Conservation (phyloP, 345 rosid species). For the Syzygium jambos region DNA sequence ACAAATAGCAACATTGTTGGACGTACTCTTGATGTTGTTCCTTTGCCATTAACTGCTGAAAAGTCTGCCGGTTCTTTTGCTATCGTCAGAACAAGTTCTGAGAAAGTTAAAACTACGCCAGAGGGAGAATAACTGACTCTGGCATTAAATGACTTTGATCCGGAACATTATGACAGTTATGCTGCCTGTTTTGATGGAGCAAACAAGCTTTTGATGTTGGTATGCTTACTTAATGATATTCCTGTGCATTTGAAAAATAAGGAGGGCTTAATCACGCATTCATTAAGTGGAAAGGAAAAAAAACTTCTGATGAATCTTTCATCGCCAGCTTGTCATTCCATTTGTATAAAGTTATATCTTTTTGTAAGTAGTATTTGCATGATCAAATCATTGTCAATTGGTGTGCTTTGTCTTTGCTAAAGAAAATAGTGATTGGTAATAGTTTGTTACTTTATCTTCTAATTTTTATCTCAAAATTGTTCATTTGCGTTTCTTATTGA, state of each 20-base stretch:
- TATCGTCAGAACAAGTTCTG: slow-evolving; percentile 31
- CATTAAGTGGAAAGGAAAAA: too few relatives aligned
- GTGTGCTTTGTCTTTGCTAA: too few relatives aligned
- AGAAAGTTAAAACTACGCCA: slow-evolving; percentile 56
- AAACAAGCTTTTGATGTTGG: slow-evolving; percentile 98
- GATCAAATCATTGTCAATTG: too few relatives aligned
- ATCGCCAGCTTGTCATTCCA: too few relatives aligned
- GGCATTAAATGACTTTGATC: slow-evolving; percentile 86
- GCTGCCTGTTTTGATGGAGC: slow-evolving; percentile 93
- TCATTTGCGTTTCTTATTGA: too few relatives aligned
- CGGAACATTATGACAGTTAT: slow-evolving; percentile 80
- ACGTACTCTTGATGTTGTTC: slow-evolving; percentile 30
- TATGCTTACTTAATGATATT: slow-evolving; percentile 15
- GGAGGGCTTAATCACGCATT: too few relatives aligned
- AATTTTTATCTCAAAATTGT: too few relatives aligned
- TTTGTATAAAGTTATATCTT: too few relatives aligned
- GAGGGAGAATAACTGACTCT: slow-evolving; percentile 93
- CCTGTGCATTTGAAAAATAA: background rate
- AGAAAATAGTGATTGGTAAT: too few relatives aligned
- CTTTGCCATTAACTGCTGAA: slow-evolving; percentile 28
- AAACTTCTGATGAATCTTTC: too few relatives aligned
- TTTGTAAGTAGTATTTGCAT: too few relatives aligned
- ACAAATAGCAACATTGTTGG: slow-evolving; percentile 26
- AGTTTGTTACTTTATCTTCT: too few relatives aligned
- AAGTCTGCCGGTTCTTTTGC: slow-evolving; percentile 56